Percentiles rank a stretch among this genome's conserved stretches.
These are phyloP conservation scores for Monosporozyma aerobia DNA, from an alignment of 805 yeast genomes.

Conservation along the genomic window DNA sequence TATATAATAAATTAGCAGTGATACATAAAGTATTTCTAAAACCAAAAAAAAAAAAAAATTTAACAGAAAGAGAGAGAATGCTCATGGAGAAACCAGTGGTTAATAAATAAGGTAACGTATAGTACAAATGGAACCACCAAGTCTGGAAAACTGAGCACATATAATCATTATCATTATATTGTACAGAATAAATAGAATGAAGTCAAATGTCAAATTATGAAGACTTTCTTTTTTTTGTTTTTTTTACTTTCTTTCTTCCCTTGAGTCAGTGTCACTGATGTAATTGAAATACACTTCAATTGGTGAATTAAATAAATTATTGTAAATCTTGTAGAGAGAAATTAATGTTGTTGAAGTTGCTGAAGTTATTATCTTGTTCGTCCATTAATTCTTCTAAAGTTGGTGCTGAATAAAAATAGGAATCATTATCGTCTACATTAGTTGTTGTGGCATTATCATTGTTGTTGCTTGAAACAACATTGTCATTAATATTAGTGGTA, in stretches of 20 bases:
- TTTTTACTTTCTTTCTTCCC: no score
- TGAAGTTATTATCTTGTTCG: slow-evolving; percentile 16
- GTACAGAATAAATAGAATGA: neutral
- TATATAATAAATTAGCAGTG: neutral
- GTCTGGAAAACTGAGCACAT: neutral
- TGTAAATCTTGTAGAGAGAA: neutral
- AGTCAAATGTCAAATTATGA: neutral
- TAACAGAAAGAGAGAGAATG: neutral
- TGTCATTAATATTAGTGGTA: slow-evolving; percentile 3
- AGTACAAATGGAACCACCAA: neutral
- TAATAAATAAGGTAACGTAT: neutral
- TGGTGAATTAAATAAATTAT: neutral
- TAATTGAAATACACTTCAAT: no score
- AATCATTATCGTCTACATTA: neutral
- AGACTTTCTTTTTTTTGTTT: no score
- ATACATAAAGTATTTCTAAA: neutral
- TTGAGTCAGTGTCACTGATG: no score
- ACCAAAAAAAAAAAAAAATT: neutral
- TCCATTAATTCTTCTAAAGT: slow-evolving; percentile 29
- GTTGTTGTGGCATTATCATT: slow-evolving; percentile 3
- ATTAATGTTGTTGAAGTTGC: neutral
- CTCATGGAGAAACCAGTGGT: neutral
- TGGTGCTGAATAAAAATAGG: slow-evolving; percentile 19
- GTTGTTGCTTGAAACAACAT: neutral
- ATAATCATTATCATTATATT: neutral